Base-by-base conservation (phyloP, 1,139 yeast species). In the Pichia sp. region DNA sequence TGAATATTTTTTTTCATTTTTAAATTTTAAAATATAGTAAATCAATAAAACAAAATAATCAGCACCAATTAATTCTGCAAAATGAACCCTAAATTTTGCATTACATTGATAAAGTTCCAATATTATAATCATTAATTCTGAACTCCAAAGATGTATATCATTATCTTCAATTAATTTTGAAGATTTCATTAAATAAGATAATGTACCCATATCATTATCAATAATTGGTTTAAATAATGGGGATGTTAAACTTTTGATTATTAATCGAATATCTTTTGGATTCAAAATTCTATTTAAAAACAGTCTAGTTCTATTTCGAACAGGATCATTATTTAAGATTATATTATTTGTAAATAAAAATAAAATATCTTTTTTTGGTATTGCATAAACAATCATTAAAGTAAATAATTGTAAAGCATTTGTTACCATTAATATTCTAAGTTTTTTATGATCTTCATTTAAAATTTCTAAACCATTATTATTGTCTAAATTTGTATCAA, bases 31-130 rank as follows among this genome's bases (percentile, higher is more conserved):
- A 45, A 86, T 69, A 61, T 85, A 79, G 61, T 76, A 85, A 10
- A 81, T 60, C 39, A 86, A 64, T 2, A 76, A 64, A 0, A 84
- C 67, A 49, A 79, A 65, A 37, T 85, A 65, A 55, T 83, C 86
- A 34, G 75, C 71, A 7, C 79, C 74, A 52, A 72, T 73, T 42
- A 73, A 71, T 28, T 45, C 48, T 1, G 76, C 71, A 34, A 85
- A 68, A 48, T 76, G 68, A 7, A 67, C 61, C 53, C 74, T 74
- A 57, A 82, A 80, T 34, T 61, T 60, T 49, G 69, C 70, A 65
- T 90, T 90, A 57, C 89, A 82, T 62, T 86, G 94, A 38, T 79
- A 68, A 45, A 88, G 66, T 59, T 86, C 96, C 87, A 95, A 86
- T 27, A 85, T 60, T 7, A 90, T 62, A 65, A 85, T 74, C 4